Base-by-base conservation (phyloP, 345 rosid species). In the Camelina sativa region DNA sequence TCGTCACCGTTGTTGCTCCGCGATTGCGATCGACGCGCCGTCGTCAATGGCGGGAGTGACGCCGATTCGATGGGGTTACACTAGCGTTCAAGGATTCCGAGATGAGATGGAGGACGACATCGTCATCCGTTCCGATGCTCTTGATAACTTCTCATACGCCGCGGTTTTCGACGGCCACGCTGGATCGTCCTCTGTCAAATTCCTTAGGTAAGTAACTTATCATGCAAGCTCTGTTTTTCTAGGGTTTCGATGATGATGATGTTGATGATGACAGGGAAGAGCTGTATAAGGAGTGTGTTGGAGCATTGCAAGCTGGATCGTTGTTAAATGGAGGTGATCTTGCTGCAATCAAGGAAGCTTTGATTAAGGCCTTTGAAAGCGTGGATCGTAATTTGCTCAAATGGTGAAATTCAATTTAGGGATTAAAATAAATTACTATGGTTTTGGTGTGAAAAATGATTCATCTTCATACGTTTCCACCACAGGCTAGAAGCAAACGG, bases 151-250 rank as follows among this genome's bases (percentile, higher is more conserved):
- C 95, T 87, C 95, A 6, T 94, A 87, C 55, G 96, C 98, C 2
- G 97, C 96, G 0, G 89, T 94, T 53, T 85, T 89, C 61, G 98
- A 93, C 58, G 97, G 98, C 46, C 98, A 94, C 41, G 98, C 89
- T 40, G 97, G 98, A 25, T 76, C 82, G 57, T 76, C 94, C 72
- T 81, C 95, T 28, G 96, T 84, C 72, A 80, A 82, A 37, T 94
- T 91, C 84, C 92, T 91, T 62, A 89, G 92, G 98, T 79, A 44
- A 37, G 19, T 63, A 34, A 7, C 11, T n/a, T 48, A n/a, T 62
- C 76, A 77, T 77, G 72, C 25, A 52, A 41, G 58, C 28, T 37
- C 25, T n/a, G 35, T 52, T 50, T 63, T 8, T 25, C 0, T 35
- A 62, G 2, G 28, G 47, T 53, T 54, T 30, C 7, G 4, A 8